Percentiles rank a stretch among this genome's conserved stretches.
phyloP scores from a whole-genome alignment of 768 basidiomycete species.

The Psilocybe tampanensis region DNA sequence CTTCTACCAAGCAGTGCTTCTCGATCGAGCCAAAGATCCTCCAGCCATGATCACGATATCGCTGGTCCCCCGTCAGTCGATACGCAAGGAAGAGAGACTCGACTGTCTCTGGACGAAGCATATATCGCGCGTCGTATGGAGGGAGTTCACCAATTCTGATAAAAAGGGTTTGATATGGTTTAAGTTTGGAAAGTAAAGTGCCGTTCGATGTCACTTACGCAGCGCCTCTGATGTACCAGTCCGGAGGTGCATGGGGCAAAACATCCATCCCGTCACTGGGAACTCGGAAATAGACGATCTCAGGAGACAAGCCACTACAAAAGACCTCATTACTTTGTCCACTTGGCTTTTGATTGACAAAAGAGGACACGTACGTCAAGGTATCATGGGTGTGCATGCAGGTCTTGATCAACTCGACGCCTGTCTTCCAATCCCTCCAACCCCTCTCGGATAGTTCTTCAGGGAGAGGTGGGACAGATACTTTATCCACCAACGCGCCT shows the following conservation, averaged over 20 bases:
- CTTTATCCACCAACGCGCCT: conserved; percentile 51
- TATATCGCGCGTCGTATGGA: conserved; percentile 88
- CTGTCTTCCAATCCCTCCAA: conserved; percentile 79
- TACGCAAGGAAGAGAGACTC: conserved; percentile 93
- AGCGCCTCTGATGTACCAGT: conserved; percentile 94
- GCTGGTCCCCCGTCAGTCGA: conserved; percentile 82
- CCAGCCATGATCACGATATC: conserved; percentile 87
- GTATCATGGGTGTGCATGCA: conserved; percentile 89
- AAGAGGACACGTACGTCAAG: conserved; percentile 66
- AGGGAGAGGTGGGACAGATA: conserved; percentile 70
- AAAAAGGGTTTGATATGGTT: background rate
- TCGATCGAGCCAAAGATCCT: conserved; percentile 88
- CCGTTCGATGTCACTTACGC: conserved; percentile 40
- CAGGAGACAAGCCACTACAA: conserved; percentile 79
- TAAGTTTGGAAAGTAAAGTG: background rate
- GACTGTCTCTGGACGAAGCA: conserved; percentile 92
- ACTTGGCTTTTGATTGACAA: no score
- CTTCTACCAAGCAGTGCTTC: conserved; percentile 72
- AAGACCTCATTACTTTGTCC: conserved; percentile 1
- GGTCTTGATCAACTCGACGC: conserved; percentile 80
- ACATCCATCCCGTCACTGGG: conserved; percentile 55
- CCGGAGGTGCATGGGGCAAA: conserved; percentile 46
- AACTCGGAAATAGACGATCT: conserved; percentile 86
- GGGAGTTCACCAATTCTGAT: conserved; percentile 40
- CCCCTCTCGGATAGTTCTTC: conserved; percentile 63